phyloP scores from a whole-genome alignment of 208 protist species.

The Trypanosoma platydactyli region DNA sequence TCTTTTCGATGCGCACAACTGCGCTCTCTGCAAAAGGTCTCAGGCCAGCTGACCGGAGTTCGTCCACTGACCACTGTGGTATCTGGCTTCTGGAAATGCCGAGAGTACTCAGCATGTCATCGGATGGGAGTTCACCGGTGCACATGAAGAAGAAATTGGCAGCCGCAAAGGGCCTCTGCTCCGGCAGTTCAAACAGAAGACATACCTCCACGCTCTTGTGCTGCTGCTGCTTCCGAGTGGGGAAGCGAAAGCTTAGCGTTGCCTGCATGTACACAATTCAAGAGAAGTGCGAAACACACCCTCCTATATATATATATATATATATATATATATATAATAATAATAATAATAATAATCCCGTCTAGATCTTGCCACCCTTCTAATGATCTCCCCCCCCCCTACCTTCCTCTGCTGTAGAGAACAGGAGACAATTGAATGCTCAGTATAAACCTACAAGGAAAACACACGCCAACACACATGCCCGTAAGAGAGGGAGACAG shows the following conservation, averaged over 20 bases:
- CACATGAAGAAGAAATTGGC: conserved; percentile 74
- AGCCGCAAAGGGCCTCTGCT: conserved; percentile 52
- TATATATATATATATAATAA: too few relatives aligned
- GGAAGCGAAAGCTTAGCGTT: conserved; percentile 67
- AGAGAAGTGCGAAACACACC: not conserved
- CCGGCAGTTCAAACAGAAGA: conserved; percentile 44
- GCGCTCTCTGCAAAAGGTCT: conserved; percentile 56
- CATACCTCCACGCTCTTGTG: conserved; percentile 33
- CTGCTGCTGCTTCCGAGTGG: conserved; percentile 25
- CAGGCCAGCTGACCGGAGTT: conserved; percentile 36
- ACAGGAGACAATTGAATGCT: not conserved
- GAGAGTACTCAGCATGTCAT: conserved; percentile 33
- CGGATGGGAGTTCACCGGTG: conserved; percentile 55
- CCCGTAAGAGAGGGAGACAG: not conserved
- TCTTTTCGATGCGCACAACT: conserved; percentile 66
- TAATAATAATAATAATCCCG: too few relatives aligned
- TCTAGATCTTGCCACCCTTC: not conserved
- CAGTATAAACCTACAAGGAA: not conserved
- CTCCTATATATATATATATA: not conserved
- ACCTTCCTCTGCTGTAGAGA: not conserved
- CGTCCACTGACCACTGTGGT: conserved; percentile 23
- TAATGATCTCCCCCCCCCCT: not conserved
- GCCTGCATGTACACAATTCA: conserved; percentile 43
- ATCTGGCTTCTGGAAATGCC: conserved; percentile 10
- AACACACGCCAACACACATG: not conserved